phyloP scores from a whole-genome alignment of 305 asterid genomes.

The Fraxinus greggii region DNA sequence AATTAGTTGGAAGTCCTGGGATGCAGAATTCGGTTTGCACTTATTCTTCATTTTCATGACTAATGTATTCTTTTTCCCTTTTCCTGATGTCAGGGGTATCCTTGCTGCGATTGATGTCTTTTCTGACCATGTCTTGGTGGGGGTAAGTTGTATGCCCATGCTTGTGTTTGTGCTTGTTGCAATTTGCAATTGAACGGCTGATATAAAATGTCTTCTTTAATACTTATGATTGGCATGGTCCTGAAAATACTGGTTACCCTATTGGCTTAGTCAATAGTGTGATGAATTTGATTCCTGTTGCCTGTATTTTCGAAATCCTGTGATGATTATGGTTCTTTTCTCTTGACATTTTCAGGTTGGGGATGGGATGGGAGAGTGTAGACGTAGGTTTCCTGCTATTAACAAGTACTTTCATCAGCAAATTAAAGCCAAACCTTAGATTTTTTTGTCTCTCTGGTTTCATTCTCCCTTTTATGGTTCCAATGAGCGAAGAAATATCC shows the following conservation, averaged over 20 bases:
- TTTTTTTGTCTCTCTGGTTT: background rate
- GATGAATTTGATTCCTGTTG: background rate
- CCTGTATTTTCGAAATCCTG: background rate
- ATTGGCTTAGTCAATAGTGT: background rate
- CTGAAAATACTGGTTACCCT: conserved; percentile 3
- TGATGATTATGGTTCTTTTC: background rate
- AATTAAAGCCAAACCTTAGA: background rate
- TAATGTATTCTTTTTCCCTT: conserved; percentile 13
- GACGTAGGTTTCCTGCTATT: background rate
- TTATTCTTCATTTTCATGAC: background rate
- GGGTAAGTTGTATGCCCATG: conserved; percentile 59
- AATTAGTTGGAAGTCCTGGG: conserved; percentile 6
- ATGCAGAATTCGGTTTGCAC: background rate
- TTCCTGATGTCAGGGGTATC: conserved; percentile 71
- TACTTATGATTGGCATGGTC: background rate
- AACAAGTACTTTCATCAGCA: background rate
- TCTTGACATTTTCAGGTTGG: background rate
- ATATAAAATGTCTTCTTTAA: background rate
- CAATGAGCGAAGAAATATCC: background rate
- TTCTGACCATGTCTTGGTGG: conserved; percentile 73
- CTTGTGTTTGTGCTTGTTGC: background rate
- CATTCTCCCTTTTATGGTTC: background rate
- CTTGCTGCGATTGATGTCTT: conserved; percentile 94
- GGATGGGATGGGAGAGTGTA: background rate
- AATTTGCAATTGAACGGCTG: background rate